phyloP scores from a whole-genome alignment of 2,329 filamentous ascomycete genomes.

The Cadophora sp. region DNA sequence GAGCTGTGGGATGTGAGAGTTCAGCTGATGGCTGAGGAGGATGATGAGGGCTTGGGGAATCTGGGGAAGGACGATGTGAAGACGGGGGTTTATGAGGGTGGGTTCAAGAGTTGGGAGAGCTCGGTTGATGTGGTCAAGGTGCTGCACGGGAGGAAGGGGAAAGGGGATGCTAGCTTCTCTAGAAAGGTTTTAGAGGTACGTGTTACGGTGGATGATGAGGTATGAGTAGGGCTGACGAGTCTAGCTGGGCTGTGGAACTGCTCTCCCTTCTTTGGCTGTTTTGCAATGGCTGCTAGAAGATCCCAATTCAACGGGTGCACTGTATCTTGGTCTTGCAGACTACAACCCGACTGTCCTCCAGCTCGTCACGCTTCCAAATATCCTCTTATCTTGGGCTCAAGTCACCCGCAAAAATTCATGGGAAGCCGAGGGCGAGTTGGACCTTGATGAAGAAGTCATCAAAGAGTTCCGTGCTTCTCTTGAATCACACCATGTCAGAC shows the following conservation, averaged over 20 bases:
- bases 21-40: constrained; percentile 79
- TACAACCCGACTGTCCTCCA: constrained; percentile 82
- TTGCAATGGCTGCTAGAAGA: constrained; percentile 63
- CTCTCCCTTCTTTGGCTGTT: constrained; percentile 73
- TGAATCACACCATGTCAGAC: constrained; percentile 54
- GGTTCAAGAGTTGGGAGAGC: constrained; percentile 91
- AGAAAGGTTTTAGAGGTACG: constrained; percentile 43
- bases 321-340: constrained; percentile 66
- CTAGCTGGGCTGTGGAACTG: constrained; percentile 80
- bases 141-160: constrained; percentile 29
- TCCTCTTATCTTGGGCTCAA: constrained; percentile 70
- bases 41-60: constrained; percentile 55
- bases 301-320: constrained; percentile 28
- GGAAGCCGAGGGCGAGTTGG: constrained; percentile 44
- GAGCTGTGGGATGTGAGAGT: constrained; percentile 84
- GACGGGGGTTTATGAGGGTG: constrained; percentile 84
- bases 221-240: constrained; percentile 23
- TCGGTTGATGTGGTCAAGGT: constrained; percentile 80
- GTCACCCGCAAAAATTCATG: constrained; percentile 31
- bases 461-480: constrained; percentile 65
- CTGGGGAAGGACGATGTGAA: constrained; percentile 76
- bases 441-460: constrained; percentile 55
- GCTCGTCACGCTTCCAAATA: constrained; percentile 80
- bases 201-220: neutral
- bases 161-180: constrained; percentile 20